Evolutionary conservation across 2,329 filamentous ascomycete genomes (phyloP).

Genomic region (Fonsecaea nubica): DNA sequence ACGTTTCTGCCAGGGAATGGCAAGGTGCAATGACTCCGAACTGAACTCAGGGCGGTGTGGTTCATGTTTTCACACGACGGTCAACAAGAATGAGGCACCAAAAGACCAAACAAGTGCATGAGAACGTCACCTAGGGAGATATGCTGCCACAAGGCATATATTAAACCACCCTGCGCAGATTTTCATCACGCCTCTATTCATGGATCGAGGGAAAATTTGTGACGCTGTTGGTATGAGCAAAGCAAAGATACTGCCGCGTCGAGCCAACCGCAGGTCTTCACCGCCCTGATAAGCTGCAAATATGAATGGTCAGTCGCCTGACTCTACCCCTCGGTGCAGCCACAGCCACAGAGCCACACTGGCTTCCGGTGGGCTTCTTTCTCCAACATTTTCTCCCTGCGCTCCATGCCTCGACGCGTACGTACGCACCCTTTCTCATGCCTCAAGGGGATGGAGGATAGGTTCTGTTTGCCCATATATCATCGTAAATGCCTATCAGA

Average conservation of each 20-base stretch:
- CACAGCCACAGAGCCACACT: neutral
- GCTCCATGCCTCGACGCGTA: neutral
- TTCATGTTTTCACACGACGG: constrained; percentile 44
- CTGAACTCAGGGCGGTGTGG: constrained; percentile 43
- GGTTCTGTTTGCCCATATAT: neutral
- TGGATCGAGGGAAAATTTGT: constrained; percentile 13
- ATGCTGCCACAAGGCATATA: neutral
- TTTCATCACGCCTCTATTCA: neutral
- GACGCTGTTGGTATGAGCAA: constrained; percentile 1
- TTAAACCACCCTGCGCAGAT: neutral
- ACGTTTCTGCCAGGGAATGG: constrained; percentile 44
- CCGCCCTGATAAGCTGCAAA: neutral
- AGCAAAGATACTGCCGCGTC: neutral
- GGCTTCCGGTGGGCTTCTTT: neutral
- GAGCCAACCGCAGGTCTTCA: neutral
- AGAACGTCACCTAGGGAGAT: neutral
- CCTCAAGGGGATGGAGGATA: neutral
- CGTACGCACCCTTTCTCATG: neutral
- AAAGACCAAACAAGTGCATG: neutral
- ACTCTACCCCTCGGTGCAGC: neutral
- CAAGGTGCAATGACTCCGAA: constrained; percentile 32
- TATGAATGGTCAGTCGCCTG: neutral
- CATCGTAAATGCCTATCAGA: neutral
- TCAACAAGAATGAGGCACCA: constrained; percentile 32
- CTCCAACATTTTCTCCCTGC: neutral